Evolutionary conservation across 345 rosid genomes (phyloP), one percentile per base, ranked within the genome.

Genomic region (Gossypium turneri): DNA sequence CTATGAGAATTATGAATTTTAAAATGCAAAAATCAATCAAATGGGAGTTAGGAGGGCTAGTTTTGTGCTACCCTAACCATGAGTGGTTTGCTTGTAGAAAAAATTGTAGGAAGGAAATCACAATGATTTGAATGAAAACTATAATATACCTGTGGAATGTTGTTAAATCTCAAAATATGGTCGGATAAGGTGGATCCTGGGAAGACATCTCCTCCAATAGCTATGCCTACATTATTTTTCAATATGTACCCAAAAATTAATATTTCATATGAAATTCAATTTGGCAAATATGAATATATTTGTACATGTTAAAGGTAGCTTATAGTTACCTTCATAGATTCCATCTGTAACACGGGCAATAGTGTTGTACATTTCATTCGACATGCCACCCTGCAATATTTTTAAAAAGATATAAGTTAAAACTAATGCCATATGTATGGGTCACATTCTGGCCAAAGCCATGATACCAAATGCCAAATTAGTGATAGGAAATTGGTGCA

Each of bases 201-300:
- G 88, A 92, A 94, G 74, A 92, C 98, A 84, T 94, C 98, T 77
- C 98, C 98, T 82, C 97, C 98, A 77, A 92, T 94, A 65, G 98
- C 98, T 82, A 94, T 91, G 74, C 98, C 98, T 94, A 55, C 20
- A 63, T 24, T 34, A 79, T 78, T 84, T 76, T 50, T 67, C 78
- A 79, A 73, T 71, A 75, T 8, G 45, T 9, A 79, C 34, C 56
- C 76, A 63, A 20, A 59, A 16, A 34, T 74, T 22, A 57, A 20
- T 15, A 62, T 38, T 67, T 12, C n/a, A 45, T 55, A 68, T 58
- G 53, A 65, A 22, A 70, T 45, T 67, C 47, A 45, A 45, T 62
- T 53, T 57, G 60, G 3, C 10, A 38, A 48, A 9, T 29, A 76
- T 38, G 8, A 19, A 55, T 51, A 48, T 8, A 22, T 12, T 25